Evolutionary conservation across 2,329 filamentous ascomycete species (phyloP), one percentile per base, ranked within the genome.

Genomic region (Sporothrix phasma): DNA sequence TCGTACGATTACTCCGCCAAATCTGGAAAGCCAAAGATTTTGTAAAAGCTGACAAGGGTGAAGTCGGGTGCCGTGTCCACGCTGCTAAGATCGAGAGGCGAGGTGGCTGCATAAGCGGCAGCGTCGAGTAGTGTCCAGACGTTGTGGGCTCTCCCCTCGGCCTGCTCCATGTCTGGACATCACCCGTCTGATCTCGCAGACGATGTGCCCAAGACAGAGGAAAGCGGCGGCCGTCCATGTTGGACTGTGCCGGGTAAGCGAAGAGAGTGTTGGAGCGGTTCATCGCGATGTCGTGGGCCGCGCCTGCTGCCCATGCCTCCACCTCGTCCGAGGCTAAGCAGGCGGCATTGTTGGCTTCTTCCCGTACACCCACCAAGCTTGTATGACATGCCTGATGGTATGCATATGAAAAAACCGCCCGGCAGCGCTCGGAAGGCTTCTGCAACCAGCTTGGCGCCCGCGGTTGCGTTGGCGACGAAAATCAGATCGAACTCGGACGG

Each of bases 1-100:
- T 47, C 88, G 85, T 13, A 97, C 85, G 34, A 97, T 85, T 65
- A 99, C 76, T 1, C 87, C 92, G 93, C 93, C 1, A 97, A 79
- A 72, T 97, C 90, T 0, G 93, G 93, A 68, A 97, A 97, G 1
- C 94, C 93, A 73, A 97, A 97, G n/a, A 97, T 92, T 74, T 97
- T 99, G 77, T 97, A 95, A 68, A 97, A 86, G 74, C 92, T 97
- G 47, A 97, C 71, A 0, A 90, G 88, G 0, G 85, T 88, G 69
- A 97, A 97, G 73, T 97, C 93, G 1, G 93, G 89, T 0, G 88
- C 85, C 0, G 76, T 72, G 0, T 78, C 76, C 0, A 80, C 69
- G 68, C 89, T 76, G 63, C 84, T 79, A 2, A 97, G 77, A 71
- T 95, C 84, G 6, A 97, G 78, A 0, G 84, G 85, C 4, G 89